Percentiles rank a stretch among this genome's conserved stretches.
phyloP scores from a whole-genome alignment of 2,329 filamentous ascomycete species.

The Alternaria tenuissima region DNA sequence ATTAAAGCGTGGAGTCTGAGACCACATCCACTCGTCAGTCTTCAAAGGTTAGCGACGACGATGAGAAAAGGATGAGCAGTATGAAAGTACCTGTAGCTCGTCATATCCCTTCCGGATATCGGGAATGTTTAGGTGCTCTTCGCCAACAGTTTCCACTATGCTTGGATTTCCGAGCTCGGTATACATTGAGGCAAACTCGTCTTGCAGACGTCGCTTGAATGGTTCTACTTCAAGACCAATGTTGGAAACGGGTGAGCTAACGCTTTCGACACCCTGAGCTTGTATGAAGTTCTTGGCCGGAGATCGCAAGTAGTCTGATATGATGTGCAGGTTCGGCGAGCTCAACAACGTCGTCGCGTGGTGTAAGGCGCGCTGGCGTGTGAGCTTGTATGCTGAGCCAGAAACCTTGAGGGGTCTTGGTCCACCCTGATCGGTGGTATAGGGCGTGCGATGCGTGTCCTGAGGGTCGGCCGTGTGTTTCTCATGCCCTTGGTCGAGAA shows the following conservation, averaged over 20 bases:
- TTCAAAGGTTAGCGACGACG: constrained; percentile 50
- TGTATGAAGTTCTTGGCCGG: constrained; percentile 79
- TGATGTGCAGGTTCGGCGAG: constrained; percentile 75
- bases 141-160: constrained; percentile 60
- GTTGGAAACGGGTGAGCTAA: constrained; percentile 84
- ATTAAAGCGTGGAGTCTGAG: constrained; percentile 84
- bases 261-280: constrained; percentile 88
- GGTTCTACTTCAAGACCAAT: constrained; percentile 65
- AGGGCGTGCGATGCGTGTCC: constrained; percentile 57
- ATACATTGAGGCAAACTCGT: constrained; percentile 74
- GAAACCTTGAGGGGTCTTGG: constrained; percentile 74
- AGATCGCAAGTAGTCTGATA: constrained; percentile 77
- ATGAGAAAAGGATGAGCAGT: not conserved
- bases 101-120: constrained; percentile 69
- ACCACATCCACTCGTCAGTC: constrained; percentile 79
- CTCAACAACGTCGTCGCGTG: constrained; percentile 89
- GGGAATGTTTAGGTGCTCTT: constrained; percentile 59
- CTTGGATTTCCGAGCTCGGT: constrained; percentile 50
- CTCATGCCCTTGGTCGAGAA: constrained; percentile 66
- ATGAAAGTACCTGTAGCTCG: constrained; percentile 65
- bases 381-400: constrained; percentile 95
- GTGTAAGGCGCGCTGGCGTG: constrained; percentile 79
- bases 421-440: constrained; percentile 45
- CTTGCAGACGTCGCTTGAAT: constrained; percentile 58
- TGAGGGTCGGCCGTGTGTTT: constrained; percentile 37